These are phyloP conservation scores for Salix suchowensis DNA, from an alignment of 345 rosid species.

Conservation along the genomic window DNA sequence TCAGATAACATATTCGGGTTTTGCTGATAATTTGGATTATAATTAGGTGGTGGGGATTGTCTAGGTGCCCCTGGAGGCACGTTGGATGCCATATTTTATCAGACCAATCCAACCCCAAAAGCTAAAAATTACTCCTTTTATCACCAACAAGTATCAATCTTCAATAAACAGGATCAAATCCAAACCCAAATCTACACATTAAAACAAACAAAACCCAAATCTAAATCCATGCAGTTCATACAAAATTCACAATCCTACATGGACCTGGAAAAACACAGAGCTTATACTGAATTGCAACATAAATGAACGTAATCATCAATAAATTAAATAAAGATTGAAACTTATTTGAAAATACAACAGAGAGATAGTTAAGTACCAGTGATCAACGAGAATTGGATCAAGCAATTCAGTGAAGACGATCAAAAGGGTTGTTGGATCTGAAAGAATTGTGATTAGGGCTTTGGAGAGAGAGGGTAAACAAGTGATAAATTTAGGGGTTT, in stretches of 20 bases:
- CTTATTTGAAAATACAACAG: not conserved
- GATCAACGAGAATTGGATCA: not conserved
- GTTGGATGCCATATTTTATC: conserved; percentile 56
- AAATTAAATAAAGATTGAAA: not conserved
- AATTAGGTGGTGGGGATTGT: conserved; percentile 50
- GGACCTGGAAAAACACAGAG: not conserved
- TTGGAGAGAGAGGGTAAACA: not conserved
- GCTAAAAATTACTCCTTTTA: not conserved
- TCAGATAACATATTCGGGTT: conserved; percentile 40
- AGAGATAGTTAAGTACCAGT: not conserved
- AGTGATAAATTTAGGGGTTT: not conserved
- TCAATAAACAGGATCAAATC: conserved; percentile 4
- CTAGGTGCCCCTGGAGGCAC: conserved; percentile 93
- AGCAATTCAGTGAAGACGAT: not conserved
- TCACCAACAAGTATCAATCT: not conserved
- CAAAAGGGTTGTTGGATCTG: conserved; percentile 9
- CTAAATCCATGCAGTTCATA: not conserved
- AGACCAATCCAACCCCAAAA: conserved; percentile 17
- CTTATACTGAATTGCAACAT: not conserved
- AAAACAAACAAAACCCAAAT: not conserved
- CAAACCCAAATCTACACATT: conserved; percentile 1
- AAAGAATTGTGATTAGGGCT: conserved; percentile 15
- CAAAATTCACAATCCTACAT: not conserved
- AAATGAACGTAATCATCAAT: not conserved
- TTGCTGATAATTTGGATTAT: conserved; percentile 43